phyloP scores from a whole-genome alignment of 441 rosid genomes.

The Erodium moschatum region DNA sequence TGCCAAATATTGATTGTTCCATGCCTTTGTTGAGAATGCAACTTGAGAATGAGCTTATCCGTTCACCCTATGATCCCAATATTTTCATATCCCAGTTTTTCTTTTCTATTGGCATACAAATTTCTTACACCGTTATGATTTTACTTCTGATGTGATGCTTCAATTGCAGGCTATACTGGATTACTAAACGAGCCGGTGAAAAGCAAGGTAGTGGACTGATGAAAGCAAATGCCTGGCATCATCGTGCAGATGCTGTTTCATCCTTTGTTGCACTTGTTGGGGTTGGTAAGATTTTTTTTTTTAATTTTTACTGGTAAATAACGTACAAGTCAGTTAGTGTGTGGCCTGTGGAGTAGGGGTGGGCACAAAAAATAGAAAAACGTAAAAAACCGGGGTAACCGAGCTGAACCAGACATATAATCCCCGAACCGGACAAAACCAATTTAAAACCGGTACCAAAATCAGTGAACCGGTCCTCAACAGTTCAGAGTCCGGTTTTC shows the following conservation, averaged over 20 bases:
- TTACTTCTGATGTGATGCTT: background rate
- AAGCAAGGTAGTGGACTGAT: conserved; percentile 80
- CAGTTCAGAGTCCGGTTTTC: too few species aligned
- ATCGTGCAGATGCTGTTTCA: conserved; percentile 89
- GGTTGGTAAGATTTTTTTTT: conserved; percentile 56
- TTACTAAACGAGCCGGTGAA: conserved; percentile 86
- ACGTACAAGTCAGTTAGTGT: too few species aligned
- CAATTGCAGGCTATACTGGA: conserved; percentile 69
- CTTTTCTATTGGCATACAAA: background rate
- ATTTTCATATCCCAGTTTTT: background rate
- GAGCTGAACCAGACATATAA: too few species aligned
- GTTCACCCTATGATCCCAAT: background rate
- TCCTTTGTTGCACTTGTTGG: conserved; percentile 86
- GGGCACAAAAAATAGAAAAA: too few species aligned
- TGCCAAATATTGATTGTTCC: background rate
- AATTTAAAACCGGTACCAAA: too few species aligned
- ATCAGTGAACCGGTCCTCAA: too few species aligned
- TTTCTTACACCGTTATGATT: background rate
- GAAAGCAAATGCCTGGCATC: conserved; percentile 99
- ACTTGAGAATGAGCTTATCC: background rate
- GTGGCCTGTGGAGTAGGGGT: too few species aligned
- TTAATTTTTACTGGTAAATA: background rate
- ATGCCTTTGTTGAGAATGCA: background rate
- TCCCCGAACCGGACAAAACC: too few species aligned
- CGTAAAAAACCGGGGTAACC: too few species aligned